These are phyloP conservation scores for Pythium myriotylum DNA, from an alignment of 352 stramenopile genomes.

Conservation along the genomic window DNA sequence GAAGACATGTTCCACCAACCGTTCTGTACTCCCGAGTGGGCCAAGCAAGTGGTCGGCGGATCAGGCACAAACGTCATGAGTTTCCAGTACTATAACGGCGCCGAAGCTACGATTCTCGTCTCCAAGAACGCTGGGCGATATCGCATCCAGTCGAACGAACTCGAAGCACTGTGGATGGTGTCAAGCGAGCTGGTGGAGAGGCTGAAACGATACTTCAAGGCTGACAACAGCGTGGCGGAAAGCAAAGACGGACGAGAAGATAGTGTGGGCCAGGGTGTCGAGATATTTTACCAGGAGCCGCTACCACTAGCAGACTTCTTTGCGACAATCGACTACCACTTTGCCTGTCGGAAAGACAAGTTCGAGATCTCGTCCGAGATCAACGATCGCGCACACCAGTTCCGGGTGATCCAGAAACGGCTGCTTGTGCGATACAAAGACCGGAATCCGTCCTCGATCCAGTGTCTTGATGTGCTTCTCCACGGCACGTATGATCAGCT, in stretches of 20 bases:
- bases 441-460: slow-evolving; percentile 76
- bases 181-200: slow-evolving; percentile 74
- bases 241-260: slow-evolving; percentile 27
- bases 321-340: slow-evolving; percentile 86
- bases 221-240: slow-evolving; percentile 21
- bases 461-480: slow-evolving; percentile 84
- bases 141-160: slow-evolving; percentile 84
- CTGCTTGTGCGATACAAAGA: slow-evolving; percentile 91
- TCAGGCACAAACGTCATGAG: slow-evolving; percentile 78
- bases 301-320: slow-evolving; percentile 89
- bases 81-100: slow-evolving; percentile 89
- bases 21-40: slow-evolving; percentile 65
- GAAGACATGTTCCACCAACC: slow-evolving; percentile 88
- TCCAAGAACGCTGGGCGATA: slow-evolving; percentile 91
- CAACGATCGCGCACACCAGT: slow-evolving; percentile 88
- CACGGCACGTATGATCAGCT: slow-evolving; percentile 88
- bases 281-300: slow-evolving; percentile 84
- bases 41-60: slow-evolving; percentile 62
- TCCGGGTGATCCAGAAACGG: slow-evolving; percentile 89
- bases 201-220: slow-evolving; percentile 54
- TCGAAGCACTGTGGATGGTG: slow-evolving; percentile 82
- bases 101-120: slow-evolving; percentile 84
- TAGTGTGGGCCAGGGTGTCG: slow-evolving; percentile 20
- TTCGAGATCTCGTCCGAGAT: slow-evolving; percentile 61
- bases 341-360: slow-evolving; percentile 67